Base-by-base conservation (phyloP, 306 rosid species). In the Ochetophila trinervis region DNA sequence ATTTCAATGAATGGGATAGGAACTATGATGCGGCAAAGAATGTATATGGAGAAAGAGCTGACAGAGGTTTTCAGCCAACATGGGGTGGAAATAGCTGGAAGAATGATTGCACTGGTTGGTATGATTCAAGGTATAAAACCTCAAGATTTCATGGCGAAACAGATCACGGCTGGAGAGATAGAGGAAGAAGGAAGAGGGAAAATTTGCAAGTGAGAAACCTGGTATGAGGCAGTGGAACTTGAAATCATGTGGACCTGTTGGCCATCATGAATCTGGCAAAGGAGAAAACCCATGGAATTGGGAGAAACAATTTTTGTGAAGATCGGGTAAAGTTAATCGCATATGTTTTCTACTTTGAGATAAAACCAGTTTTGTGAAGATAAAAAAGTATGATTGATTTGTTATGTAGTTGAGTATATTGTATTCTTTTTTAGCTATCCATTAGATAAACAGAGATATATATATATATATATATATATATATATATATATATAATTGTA, bases 111-210 rank as follows among this genome's bases (percentile, higher is more conserved):
- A 15, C 55, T 4, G 72, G 61, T 37, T 36, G 44, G 75, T 20
- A 66, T 22, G 54, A 56, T 58, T 17, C 92, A 8, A 72, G 89
- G 70, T 70, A 75, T 30, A 81, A 65, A 60, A 66, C 72, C 53
- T 21, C 68, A 15, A 78, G 77, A 57, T 75, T 75, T 67, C 73
- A 73, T 9, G 82, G 82, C 19, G 68, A 84, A 51, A 63, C 17
- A 73, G 73, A 69, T 35, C 68, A 67, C 35, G 91, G 85, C 27
- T 71, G 87, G 82, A 74, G 80, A 74, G 80, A 42, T 64, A 37
- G 55, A 8, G 91, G 88, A 75, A 80, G 85, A 57, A 78, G 76
- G 73, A 72, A 67, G 66, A 69, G 67, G 45, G 84, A 37, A 12
- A 71, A 71, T 78, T 72, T 45, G 60, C 63, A 6, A 56, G 67